A percentile compares a stretch with the other conserved stretches of the same genome.
Evolutionary conservation across 1,139 yeast genomes (phyloP).

Genomic region (Yamadazyma pseudoaaseri): DNA sequence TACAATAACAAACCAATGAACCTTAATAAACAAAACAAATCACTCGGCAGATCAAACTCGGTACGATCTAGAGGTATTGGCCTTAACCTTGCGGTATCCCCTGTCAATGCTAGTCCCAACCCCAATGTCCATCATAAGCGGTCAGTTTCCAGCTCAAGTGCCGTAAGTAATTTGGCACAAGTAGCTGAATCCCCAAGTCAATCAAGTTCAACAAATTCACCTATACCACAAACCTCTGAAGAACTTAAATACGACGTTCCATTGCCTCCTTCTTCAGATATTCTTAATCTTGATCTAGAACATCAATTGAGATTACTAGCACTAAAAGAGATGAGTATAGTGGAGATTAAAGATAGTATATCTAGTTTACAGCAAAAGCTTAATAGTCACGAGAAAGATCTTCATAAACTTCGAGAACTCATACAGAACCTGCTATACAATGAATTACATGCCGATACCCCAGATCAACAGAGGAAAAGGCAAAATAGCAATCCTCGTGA

Average conservation of each 20-base stretch:
- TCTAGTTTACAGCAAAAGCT: conserved; percentile 30
- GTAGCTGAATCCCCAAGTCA: no score
- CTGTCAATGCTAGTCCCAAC: conserved; percentile 14
- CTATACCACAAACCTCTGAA: conserved; percentile 4
- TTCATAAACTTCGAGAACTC: conserved; percentile 44
- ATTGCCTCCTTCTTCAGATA: conserved; percentile 32
- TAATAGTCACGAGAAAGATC: conserved; percentile 42
- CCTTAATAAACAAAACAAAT: conserved; percentile 6
- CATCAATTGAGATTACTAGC: conserved; percentile 60
- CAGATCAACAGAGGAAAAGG: conserved; percentile 7
- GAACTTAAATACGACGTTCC: conserved; percentile 27
- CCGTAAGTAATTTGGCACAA: neutral
- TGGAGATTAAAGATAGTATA: conserved; percentile 54
- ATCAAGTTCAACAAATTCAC: no score
- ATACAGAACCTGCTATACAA: conserved; percentile 41
- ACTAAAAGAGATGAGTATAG: conserved; percentile 58
- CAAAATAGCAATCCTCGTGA: conserved; percentile 32
- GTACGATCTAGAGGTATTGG: conserved; percentile 27
- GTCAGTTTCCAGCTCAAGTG: conserved; percentile 1
- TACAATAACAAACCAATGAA: no score
- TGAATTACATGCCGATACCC: conserved; percentile 22
- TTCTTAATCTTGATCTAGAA: conserved; percentile 39
- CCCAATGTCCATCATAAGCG: conserved; percentile 4
- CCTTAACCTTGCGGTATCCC: conserved; percentile 33
- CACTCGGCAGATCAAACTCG: conserved; percentile 12